These are phyloP conservation scores for Seminavis robusta DNA, from an alignment of 108 stramenopile genomes.

Conservation along the genomic window DNA sequence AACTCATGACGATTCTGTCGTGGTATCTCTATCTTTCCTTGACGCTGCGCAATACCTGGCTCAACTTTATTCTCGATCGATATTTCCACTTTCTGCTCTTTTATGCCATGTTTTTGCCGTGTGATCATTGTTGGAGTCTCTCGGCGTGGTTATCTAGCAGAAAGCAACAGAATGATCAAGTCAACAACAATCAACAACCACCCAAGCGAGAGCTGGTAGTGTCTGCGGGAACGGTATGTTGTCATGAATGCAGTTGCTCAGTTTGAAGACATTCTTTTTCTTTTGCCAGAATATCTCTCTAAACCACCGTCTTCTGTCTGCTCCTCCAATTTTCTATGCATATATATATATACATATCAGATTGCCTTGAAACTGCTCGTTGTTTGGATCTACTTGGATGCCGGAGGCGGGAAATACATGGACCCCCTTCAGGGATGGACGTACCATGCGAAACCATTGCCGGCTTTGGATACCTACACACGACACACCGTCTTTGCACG, in stretches of 20 bases:
- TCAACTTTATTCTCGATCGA: constrained; percentile 85
- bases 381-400: constrained; percentile 83
- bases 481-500: constrained; percentile 70
- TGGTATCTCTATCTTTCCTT: constrained; percentile 76
- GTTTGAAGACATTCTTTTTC: not conserved
- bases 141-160: constrained; percentile 10
- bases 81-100: constrained; percentile 82
- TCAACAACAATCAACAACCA: not conserved
- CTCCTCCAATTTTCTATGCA: not conserved
- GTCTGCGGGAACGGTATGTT: constrained; percentile 26
- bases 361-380: constrained; percentile 57
- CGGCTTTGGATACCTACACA: constrained; percentile 82
- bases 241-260: not conserved
- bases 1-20: constrained; percentile 55
- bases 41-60: constrained; percentile 80
- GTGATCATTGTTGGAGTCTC: constrained; percentile 50
- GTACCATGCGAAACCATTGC: constrained; percentile 59
- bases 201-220: constrained; percentile 6
- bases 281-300: not conserved
- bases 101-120: constrained; percentile 71
- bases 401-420: constrained; percentile 74
- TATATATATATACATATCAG: not conserved
- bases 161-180: not conserved
- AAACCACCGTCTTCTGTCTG: not conserved
- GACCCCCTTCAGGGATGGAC: constrained; percentile 77